These are phyloP conservation scores for Pseudognaphalium luteoalbum DNA, from an alignment of 129 eudicot species.

Conservation along the genomic window DNA sequence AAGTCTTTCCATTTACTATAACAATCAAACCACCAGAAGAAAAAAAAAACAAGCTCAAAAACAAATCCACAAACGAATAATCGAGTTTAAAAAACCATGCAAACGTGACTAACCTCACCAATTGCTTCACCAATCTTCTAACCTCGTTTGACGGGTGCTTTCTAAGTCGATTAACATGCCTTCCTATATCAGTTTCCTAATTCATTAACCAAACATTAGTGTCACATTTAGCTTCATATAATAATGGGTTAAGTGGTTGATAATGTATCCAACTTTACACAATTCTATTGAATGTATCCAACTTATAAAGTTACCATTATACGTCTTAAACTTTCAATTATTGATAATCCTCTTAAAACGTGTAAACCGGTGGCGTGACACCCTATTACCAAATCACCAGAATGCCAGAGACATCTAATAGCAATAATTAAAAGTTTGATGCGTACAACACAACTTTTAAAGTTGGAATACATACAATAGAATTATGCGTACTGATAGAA, in stretches of 20 bases:
- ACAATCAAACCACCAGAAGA: slow-evolving; percentile 11
- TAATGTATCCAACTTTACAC: not conserved
- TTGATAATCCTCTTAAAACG: no score
- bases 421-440: not conserved
- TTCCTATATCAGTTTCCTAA: slow-evolving; percentile 94
- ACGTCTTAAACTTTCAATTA: not conserved
- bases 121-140: slow-evolving; percentile 66
- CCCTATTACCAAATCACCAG: not conserved
- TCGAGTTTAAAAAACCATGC: not conserved
- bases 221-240: not conserved
- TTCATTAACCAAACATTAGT: not conserved
- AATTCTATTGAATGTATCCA: not conserved
- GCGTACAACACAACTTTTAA: no score
- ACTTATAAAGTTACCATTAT: not conserved
- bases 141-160: slow-evolving; percentile 82
- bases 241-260: not conserved
- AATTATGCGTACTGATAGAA: not conserved
- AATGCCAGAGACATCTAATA: not conserved
- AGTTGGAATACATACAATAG: no score
- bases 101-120: slow-evolving; percentile 60
- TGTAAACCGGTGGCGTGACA: not conserved
- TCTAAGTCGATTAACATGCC: slow-evolving; percentile 79
- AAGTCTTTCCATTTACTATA: slow-evolving; percentile 86
- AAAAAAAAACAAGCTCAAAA: not conserved
- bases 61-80: not conserved